Conservation (phyloP, 805 yeast species). For the Ogataea pignaliae region DNA sequence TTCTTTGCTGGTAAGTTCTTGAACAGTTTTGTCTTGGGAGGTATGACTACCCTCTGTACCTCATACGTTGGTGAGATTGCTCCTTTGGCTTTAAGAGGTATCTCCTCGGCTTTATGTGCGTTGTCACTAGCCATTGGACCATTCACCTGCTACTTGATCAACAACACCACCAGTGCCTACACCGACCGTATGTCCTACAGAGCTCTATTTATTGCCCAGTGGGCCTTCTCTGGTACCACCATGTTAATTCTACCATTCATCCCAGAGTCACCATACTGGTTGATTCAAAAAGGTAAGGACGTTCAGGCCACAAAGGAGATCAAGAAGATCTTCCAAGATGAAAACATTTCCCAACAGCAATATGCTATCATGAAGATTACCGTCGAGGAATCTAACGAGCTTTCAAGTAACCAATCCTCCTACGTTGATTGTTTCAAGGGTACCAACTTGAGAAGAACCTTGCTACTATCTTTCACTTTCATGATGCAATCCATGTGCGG, state of each 20-base stretch:
- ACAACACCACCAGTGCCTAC: slow-evolving; percentile 8
- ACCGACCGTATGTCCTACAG: slow-evolving; percentile 16
- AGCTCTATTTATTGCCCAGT: slow-evolving; percentile 17
- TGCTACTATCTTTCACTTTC: slow-evolving; percentile 35
- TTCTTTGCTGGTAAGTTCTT: slow-evolving; percentile 39
- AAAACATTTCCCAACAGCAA: slow-evolving; percentile 30
- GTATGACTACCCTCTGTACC: slow-evolving; percentile 35
- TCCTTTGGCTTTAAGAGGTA: slow-evolving; percentile 38
- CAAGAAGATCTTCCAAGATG: slow-evolving; percentile 22
- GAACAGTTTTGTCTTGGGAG: slow-evolving; percentile 41
- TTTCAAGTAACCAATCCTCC: slow-evolving; percentile 22
- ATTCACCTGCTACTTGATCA: slow-evolving; percentile 8
- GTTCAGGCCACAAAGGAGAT: slow-evolving; percentile 38
- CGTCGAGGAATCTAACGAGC: slow-evolving; percentile 22
- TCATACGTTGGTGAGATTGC: slow-evolving; percentile 41
- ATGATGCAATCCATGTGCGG: slow-evolving; percentile 44
- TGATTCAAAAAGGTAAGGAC: slow-evolving; percentile 33
- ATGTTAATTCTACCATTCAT: slow-evolving; percentile 3
- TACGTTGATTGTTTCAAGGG: slow-evolving; percentile 43
- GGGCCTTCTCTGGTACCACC: slow-evolving; percentile 12
- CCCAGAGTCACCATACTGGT: slow-evolving; percentile 21
- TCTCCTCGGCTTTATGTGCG: slow-evolving; percentile 34
- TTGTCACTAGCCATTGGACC: slow-evolving; percentile 31
- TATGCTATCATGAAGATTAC: slow-evolving; percentile 31
- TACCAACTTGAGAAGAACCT: slow-evolving; percentile 42